Percentiles rank a stretch among this genome's conserved stretches.
Evolutionary conservation across 257 asterid species (phyloP).

Genomic region (Ligustrum vulgare): DNA sequence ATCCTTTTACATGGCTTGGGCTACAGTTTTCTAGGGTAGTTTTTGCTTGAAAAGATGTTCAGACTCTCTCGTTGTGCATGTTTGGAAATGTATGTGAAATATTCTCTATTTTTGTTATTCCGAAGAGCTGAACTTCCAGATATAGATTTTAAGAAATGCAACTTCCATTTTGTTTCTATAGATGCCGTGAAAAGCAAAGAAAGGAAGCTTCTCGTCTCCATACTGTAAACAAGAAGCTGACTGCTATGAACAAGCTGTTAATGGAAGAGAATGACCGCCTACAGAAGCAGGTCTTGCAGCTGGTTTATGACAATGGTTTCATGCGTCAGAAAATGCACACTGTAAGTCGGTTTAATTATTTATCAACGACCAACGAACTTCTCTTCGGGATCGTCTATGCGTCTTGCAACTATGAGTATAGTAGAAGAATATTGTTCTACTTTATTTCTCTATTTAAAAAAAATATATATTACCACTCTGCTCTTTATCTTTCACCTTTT

Average conservation of each 20-base stretch:
- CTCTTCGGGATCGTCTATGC: background rate
- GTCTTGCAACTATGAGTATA: background rate
- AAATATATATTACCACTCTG: too few relatives aligned
- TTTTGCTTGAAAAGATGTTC: too few relatives aligned
- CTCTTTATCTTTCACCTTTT: background rate
- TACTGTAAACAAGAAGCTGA: conserved; percentile 79
- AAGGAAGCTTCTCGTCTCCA: conserved; percentile 87
- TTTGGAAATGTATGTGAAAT: background rate
- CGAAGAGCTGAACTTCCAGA: background rate
- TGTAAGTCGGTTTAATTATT: conserved; percentile 39
- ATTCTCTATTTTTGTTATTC: background rate
- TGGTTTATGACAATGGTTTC: conserved; percentile 85
- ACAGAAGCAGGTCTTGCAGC: conserved; percentile 83
- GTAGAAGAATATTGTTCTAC: background rate
- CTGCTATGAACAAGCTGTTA: conserved; percentile 88
- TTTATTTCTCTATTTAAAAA: background rate
- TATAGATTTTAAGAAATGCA: background rate
- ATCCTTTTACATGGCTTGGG: too few relatives aligned
- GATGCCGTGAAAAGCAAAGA: conserved; percentile 95
- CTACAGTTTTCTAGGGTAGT: too few relatives aligned
- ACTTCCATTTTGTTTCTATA: conserved; percentile 17
- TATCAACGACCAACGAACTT: background rate
- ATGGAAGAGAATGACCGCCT: conserved; percentile 97
- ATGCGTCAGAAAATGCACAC: conserved; percentile 77
- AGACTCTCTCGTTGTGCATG: too few relatives aligned